Evolutionary conservation across 2,329 filamentous ascomycete species (phyloP).

Genomic region (Dactylonectria macrodidyma): DNA sequence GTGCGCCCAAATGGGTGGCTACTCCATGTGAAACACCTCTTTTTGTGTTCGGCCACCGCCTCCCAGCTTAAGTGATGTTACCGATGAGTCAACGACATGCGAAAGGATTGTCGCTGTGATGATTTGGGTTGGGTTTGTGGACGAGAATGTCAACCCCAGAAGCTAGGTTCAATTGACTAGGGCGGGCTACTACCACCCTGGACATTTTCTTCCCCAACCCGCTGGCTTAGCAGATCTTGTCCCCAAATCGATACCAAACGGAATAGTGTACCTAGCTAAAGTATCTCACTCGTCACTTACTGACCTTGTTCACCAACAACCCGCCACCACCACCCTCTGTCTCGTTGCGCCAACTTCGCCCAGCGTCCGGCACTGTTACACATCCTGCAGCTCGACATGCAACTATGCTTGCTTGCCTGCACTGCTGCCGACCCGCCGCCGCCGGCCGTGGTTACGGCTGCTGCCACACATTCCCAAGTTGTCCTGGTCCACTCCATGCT

Average conservation of each 20-base stretch:
- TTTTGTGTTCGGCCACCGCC: neutral
- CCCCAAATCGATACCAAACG: constrained; percentile 32
- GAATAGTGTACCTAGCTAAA: constrained; percentile 8
- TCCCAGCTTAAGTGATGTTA: neutral
- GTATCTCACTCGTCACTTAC: neutral
- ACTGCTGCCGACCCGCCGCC: constrained; percentile 26
- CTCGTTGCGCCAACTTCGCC: constrained; percentile 36
- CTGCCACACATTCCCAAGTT: constrained; percentile 15
- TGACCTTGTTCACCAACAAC: constrained; percentile 8
- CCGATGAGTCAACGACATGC: constrained; percentile 15
- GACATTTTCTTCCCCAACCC: neutral
- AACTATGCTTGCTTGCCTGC: constrained; percentile 32
- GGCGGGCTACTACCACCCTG: constrained; percentile 2
- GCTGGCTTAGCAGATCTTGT: constrained; percentile 25
- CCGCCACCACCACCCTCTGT: constrained; percentile 12
- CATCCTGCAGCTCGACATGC: constrained; percentile 33
- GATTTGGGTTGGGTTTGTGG: neutral
- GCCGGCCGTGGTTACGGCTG: constrained; percentile 21
- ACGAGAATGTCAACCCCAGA: constrained; percentile 31
- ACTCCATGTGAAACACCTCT: neutral
- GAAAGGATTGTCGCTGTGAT: constrained; percentile 10
- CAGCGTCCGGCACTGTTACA: constrained; percentile 33
- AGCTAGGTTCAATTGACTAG: constrained; percentile 38
- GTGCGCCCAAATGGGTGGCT: neutral
- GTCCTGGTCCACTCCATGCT: neutral